These are phyloP conservation scores for Amniculicola lignicola DNA, from an alignment of 495 filamentous ascomycete genomes.

Conservation along the genomic window DNA sequence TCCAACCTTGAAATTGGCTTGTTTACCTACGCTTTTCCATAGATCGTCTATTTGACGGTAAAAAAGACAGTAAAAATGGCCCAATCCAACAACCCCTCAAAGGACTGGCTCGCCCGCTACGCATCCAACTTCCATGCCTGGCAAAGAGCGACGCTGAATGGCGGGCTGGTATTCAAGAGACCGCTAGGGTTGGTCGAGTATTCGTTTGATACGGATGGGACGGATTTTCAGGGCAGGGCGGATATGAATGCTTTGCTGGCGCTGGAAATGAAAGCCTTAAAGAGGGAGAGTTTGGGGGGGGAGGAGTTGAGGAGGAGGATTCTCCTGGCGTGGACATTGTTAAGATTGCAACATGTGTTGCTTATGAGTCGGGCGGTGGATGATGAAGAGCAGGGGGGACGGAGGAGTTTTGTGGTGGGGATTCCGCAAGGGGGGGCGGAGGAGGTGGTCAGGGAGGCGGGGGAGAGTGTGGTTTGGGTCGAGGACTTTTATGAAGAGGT, in stretches of 20 bases:
- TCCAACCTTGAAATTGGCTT: too few relatives aligned
- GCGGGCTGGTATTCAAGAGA: constrained; percentile 7
- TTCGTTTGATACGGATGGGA: constrained; percentile 32
- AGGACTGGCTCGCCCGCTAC: constrained; percentile 29
- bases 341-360: constrained; percentile 39
- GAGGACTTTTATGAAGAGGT: constrained; percentile 36
- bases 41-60: too few relatives aligned
- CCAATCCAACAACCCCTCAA: too few relatives aligned
- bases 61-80: too few relatives aligned
- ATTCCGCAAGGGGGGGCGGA: constrained; percentile 6
- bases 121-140: constrained; percentile 31
- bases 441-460: constrained; percentile 24
- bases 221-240: constrained; percentile 28
- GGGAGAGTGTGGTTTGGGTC: constrained; percentile 33
- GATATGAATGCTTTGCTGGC: constrained; percentile 30
- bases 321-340: constrained; percentile 37
- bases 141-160: constrained; percentile 10
- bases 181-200: constrained; percentile 31
- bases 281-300: too few relatives aligned
- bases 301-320: constrained; percentile 33
- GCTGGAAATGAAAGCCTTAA: constrained; percentile 21
- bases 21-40: too few relatives aligned
- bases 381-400: neutral
- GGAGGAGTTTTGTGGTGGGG: constrained; percentile 33
- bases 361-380: constrained; percentile 31